Percentiles rank a stretch among this genome's conserved stretches.
Conservation (phyloP, 2,329 filamentous ascomycete genomes). For the Pseudocercospora crystallina region DNA sequence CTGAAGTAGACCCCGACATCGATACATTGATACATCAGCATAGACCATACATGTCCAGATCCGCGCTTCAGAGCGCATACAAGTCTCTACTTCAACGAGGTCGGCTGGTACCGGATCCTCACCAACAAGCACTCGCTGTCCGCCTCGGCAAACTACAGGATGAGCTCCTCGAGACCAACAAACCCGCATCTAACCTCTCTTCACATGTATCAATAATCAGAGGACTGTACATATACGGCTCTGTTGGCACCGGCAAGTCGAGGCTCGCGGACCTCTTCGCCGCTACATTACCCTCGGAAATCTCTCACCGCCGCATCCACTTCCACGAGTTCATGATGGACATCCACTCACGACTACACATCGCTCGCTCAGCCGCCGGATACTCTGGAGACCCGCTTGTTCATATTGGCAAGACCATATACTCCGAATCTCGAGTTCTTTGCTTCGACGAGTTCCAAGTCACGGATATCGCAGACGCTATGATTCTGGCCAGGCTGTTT, state of each 20-base stretch:
- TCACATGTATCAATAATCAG: background rate
- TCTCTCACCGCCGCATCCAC: slow-evolving; percentile 60
- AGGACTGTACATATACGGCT: slow-evolving; percentile 72
- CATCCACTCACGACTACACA: slow-evolving; percentile 56
- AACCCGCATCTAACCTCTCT: background rate
- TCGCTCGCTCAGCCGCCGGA: slow-evolving; percentile 43
- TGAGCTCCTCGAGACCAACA: slow-evolving; percentile 17
- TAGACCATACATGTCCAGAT: slow-evolving; percentile 15
- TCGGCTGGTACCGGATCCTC: slow-evolving; percentile 21
- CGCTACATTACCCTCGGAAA: slow-evolving; percentile 60
- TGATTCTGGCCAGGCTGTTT: slow-evolving; percentile 72
- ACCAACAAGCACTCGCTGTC: slow-evolving; percentile 24
- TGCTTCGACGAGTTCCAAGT: slow-evolving; percentile 81
- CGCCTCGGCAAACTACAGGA: slow-evolving; percentile 26
- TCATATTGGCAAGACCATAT: slow-evolving; percentile 69
- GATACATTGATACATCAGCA: background rate
- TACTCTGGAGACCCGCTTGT: slow-evolving; percentile 59
- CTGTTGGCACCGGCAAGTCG: slow-evolving; percentile 76
- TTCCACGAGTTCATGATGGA: slow-evolving; percentile 83
- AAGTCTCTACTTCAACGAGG: slow-evolving; percentile 20
- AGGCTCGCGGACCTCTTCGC: slow-evolving; percentile 75
- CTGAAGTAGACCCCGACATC: too few relatives aligned
- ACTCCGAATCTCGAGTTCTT: slow-evolving; percentile 68
- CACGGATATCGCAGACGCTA: slow-evolving; percentile 73
- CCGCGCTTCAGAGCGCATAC: slow-evolving; percentile 26